phyloP scores from a whole-genome alignment of 1,284 basidiomycete genomes.

The Trichosporon inkin region DNA sequence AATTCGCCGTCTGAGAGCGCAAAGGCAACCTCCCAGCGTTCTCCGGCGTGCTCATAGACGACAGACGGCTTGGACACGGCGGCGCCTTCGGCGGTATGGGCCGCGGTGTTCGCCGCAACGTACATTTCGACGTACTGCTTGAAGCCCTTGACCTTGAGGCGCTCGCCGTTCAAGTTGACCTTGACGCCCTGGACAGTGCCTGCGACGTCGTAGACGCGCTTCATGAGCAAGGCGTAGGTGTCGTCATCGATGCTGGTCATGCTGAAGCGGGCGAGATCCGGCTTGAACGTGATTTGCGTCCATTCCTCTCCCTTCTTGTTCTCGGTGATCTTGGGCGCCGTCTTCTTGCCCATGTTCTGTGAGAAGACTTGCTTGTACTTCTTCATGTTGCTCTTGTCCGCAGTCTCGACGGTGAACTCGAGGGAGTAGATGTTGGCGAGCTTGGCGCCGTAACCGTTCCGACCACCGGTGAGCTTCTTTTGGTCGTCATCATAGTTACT shows the following conservation, averaged over 20 bases:
- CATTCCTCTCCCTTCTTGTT: slow-evolving; percentile 82
- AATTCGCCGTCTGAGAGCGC: slow-evolving; percentile 81
- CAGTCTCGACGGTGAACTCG: slow-evolving; percentile 96
- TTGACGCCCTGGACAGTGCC: slow-evolving; percentile 92
- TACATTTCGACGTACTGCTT: slow-evolving; percentile 97
- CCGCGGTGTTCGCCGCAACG: slow-evolving; percentile 59
- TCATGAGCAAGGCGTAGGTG: slow-evolving; percentile 81
- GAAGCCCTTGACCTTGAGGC: slow-evolving; percentile 90
- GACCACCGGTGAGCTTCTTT: slow-evolving; percentile 96
- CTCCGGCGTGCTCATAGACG: slow-evolving; percentile 72
- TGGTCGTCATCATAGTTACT: slow-evolving; percentile 99
- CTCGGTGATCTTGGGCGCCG: slow-evolving; percentile 87
- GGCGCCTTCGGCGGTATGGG: slow-evolving; percentile 63
- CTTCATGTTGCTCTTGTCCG: slow-evolving; percentile 76
- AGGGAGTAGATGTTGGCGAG: slow-evolving; percentile 97
- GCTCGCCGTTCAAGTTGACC: slow-evolving; percentile 88
- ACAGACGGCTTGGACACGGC: slow-evolving; percentile 70
- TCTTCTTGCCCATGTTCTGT: slow-evolving; percentile 86
- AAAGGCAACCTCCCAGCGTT: slow-evolving; percentile 94
- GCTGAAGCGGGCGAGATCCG: slow-evolving; percentile 85
- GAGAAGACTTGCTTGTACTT: slow-evolving; percentile 97
- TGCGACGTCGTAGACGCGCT: slow-evolving; percentile 96
- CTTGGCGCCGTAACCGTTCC: slow-evolving; percentile 98
- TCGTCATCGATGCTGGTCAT: slow-evolving; percentile 92
- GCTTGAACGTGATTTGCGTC: slow-evolving; percentile 92